Conservation (phyloP, 176 grass and related monocot genomes). For the Saccharum spontaneum region DNA sequence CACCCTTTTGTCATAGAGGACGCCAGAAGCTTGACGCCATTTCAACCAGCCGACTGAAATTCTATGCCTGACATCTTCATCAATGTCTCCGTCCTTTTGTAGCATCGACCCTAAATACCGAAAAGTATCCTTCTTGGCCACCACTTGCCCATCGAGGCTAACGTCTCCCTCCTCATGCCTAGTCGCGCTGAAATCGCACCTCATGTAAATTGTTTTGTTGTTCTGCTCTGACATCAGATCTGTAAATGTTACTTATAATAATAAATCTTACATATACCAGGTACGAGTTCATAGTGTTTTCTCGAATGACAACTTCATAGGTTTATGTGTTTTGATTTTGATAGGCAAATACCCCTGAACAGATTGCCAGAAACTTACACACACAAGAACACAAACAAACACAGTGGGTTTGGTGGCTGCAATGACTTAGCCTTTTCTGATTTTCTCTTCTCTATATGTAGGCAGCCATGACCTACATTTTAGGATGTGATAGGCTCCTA, state of each 20-base stretch:
- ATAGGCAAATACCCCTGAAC: not conserved
- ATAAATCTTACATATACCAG: not conserved
- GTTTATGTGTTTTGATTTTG: not conserved
- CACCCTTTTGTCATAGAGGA: no score
- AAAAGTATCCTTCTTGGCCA: no score
- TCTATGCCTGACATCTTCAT: no score
- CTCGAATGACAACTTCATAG: not conserved
- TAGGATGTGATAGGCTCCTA: not conserved
- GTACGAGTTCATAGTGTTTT: not conserved
- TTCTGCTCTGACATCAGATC: conserved; percentile 30
- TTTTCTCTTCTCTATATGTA: not conserved
- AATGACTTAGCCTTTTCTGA: not conserved
- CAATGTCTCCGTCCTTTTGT: no score
- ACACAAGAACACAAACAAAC: not conserved
- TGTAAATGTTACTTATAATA: not conserved
- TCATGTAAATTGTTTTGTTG: not conserved
- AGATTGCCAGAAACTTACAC: not conserved
- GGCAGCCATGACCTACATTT: not conserved
- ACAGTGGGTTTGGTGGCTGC: not conserved
- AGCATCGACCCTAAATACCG: no score
- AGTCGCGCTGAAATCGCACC: no score
- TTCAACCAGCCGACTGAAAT: no score
- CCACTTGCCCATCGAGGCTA: no score
- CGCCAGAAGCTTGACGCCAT: no score
- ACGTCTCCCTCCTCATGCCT: no score